Base-by-base conservation (phyloP, 2,329 filamentous ascomycete species). In the Sphaceloma murrayae region DNA sequence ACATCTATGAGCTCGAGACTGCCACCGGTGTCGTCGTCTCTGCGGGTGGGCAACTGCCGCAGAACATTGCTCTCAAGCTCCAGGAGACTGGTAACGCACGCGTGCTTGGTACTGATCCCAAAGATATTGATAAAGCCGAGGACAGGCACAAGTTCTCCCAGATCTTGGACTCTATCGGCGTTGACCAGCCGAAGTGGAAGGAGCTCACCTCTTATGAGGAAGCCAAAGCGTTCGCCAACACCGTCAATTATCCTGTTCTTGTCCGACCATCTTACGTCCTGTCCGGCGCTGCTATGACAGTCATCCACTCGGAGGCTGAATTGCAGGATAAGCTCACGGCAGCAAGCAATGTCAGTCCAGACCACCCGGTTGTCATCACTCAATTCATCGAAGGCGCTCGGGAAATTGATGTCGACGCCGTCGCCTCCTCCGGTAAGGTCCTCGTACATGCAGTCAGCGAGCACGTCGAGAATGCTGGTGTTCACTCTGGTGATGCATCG, bases 121-220 rank as follows among this genome's bases (percentile, higher is more conserved):
- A 80, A 58, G 86, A 96, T 58, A 98, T 98, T 53, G 91, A 98
- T 74, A 93, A 88, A 70, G 91, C 91, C 34, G 91, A 98, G 67
- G 88, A 98, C 63, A 80, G 91, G 60, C 88, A 96, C 65, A 96
- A 98, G 66, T 98, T 98, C 72, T 95, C 89, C 16, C 83, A 88
- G 58, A 96, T 96, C 52, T 75, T 98, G 34, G 91, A 98, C 64
- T 93, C 85, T 63, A 95, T 96, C 56, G 89, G 88, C 48, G 80
- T 98, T 46, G 89, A 96, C 62, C 91, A 98, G 67, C 91, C 91
- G 26, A 87, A 86, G 7, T 98, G 91, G 91, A 94, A 94, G 67
- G 91, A 98, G 64, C 78, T 96, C 29, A 94, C 84, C 21, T 95
- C 85, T 11, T 85, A 89, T 49, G 69, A 81, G 50, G 91, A 85